Evolutionary conservation across 768 basidiomycete genomes (phyloP), one percentile per base, ranked within the genome.

Genomic region (Trametes punicea): DNA sequence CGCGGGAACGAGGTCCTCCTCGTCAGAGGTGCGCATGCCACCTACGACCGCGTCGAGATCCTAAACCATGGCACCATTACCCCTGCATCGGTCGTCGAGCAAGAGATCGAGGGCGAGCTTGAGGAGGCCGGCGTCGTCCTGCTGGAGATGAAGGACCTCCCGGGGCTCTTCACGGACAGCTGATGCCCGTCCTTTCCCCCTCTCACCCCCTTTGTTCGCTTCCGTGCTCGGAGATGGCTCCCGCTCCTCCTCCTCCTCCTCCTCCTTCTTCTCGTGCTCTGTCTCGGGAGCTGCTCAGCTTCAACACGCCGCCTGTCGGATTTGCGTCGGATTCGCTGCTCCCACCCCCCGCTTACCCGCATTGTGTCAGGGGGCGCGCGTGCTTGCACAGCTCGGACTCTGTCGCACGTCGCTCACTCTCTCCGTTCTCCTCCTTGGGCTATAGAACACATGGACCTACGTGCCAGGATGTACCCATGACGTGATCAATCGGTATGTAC

Each of bases 121-220:
- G 84, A 87, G 69, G 84, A 86, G 64, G 83, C 83, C 11, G 87
- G 86, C 3, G 87, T 83, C 18, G 71, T 75, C 63, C 31, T 88
- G 44, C 67, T 88, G 58, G 84, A 85, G 11, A 86, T 88, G 85
- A 78, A 78, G 67, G 82, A 86, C 67, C 65, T 87, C 6, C 74
- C 74, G 6, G 76, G 75, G 23, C 74, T 88, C 48, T 88, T 87
- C 62, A 75, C 75, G 50, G 76, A 81, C 64, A 78, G 82, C 60
- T 85, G 66, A 62, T 26, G 31, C 11, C 4, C 29, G 3, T 30
- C 29, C 26, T n/a, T 16, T 13, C 31, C 13, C 31, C 7, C 31
- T 6, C 31, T 31, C 31, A 13, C 31, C 31, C n/a, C n/a, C n/a
- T n/a, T n/a, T n/a, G n/a, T n/a, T n/a, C 31, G 31, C 31, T 13